phyloP scores from a whole-genome alignment of 129 eudicot genomes.

The Rutidosis leptorrhynchoides region DNA sequence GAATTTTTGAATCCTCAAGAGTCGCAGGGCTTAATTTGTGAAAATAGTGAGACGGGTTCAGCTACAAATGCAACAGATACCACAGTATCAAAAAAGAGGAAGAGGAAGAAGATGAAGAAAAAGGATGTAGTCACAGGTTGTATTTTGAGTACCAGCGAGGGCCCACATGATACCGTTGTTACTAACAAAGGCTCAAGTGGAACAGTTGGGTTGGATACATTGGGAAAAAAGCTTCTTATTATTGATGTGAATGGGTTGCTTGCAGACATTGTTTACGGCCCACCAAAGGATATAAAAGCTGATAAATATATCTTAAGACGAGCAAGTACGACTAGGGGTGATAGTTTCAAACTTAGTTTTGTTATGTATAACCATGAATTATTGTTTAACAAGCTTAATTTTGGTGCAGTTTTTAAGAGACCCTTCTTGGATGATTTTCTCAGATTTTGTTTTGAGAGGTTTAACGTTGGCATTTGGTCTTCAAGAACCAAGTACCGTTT shows the following conservation, averaged over 20 bases:
- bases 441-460: conserved; percentile 66
- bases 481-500: conserved; percentile 51
- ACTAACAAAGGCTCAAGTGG: neutral
- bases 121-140: neutral
- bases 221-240: conserved; percentile 66
- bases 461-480: conserved; percentile 77
- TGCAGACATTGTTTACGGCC: conserved; percentile 57
- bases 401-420: conserved; percentile 67
- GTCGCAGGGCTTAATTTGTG: neutral
- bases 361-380: conserved; percentile 1
- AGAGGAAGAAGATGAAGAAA: conserved; percentile 13
- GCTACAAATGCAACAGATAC: conserved; percentile 12
- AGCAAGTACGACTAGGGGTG: conserved; percentile 51
- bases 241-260: conserved; percentile 88
- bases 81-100: conserved; percentile 12
- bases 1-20: conserved; percentile 11
- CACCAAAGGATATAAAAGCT: conserved; percentile 48
- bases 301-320: conserved; percentile 45
- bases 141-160: neutral
- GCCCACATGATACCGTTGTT: neutral
- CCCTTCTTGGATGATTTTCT: conserved; percentile 65
- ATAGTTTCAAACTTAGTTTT: neutral
- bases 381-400: conserved; percentile 18
- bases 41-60: conserved; percentile 5
- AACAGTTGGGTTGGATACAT: neutral